Base-by-base conservation (phyloP, 148 eudicot species). In the Camellia japonica region DNA sequence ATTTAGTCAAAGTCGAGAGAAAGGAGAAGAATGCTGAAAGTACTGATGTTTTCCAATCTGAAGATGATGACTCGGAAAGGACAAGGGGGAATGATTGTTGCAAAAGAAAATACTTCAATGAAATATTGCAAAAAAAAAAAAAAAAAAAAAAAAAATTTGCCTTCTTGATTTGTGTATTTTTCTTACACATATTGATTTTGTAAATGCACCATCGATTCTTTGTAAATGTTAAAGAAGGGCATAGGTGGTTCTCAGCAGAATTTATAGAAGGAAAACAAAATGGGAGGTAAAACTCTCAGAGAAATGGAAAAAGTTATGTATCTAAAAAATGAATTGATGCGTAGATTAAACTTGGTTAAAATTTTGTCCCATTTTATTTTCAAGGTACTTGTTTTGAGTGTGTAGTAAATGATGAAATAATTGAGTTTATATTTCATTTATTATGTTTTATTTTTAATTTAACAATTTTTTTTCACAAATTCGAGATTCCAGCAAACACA, bases 1-100 rank as follows among this genome's bases (percentile, higher is more conserved):
- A 87, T 83, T 79, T 96, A 89, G 97, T 96, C 20, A 89, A 87
- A 74, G 95, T 83, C 69, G 88, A 80, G 12, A 89, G 86, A 71
- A 84, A 82, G 18, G 90, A 85, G 5, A 87, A 76, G 71, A 78
- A 80, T 44, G 82, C 47, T 76, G 87, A 84, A n/a, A 75, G 58
- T 54, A 76, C 75, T 23, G 86, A 85, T 55, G 67, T 71, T 30
- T 85, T 83, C n/a, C 44, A 89, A 89, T 81, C 77, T 78, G 98
- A 95, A 84, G 96, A 91, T 8, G 96, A 91, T 6, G 93, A 87
- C 15, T 23, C 62, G 41, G 85, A 85, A 79, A 87, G 65, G 90
- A 79, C 59, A 92, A 93, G 80, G 88, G 93, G 79, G 91, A 92
- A 76, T 93, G 15, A 62, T 38, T 7, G 19, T 61, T 71, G 70